Base-by-base conservation (phyloP, 169 alveolate species). In the Blepharisma undulans region DNA sequence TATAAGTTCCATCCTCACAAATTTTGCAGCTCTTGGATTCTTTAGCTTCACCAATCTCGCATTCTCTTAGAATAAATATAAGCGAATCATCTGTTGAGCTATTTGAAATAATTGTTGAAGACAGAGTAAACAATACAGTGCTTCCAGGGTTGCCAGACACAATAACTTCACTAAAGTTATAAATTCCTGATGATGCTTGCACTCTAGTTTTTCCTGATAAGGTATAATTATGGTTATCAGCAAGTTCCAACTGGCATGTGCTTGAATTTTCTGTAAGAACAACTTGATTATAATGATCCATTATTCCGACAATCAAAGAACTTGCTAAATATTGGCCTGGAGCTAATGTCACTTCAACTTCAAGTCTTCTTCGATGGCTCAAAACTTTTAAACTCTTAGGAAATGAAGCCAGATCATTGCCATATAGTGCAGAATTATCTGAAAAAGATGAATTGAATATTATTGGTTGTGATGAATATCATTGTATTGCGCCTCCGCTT, bases 371-470 rank as follows among this genome's bases (percentile, higher is more conserved):
- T 78, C 60, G 6, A 29, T 59, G 30, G 18, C 14, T 18, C 14
- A 78, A 0, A 1, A 29, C 29, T 14, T 25, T 14, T 32, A 90
- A 22, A 12, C 33, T 82, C 12, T 71, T 71, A 60, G 94, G 88
- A 29, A 87, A 81, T 1, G 88, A 30, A 33, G 91, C 92, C 18
- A 87, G 22, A 3, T 87, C 59, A n/a, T 59, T 19, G 4, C 92
- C 94, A 66, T 92, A 92, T 21, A 30, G 33, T 16, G 94, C 94
- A 7, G 90, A 59, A 90, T 92, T 92, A 66, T 87, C 66, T 19
- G 32, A 5, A 33, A 34, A 77, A 16, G 16, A n/a, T 19, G 21
- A 12, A 33, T 77, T 59, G 22, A n/a, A 29, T 34, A 92, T 6
- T 8, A 21, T 25, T 76, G 94, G 94, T 77, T 77, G 59, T 6